Base-by-base conservation (phyloP, 139 green algal species). In the Micromonas pusilla region DNA sequence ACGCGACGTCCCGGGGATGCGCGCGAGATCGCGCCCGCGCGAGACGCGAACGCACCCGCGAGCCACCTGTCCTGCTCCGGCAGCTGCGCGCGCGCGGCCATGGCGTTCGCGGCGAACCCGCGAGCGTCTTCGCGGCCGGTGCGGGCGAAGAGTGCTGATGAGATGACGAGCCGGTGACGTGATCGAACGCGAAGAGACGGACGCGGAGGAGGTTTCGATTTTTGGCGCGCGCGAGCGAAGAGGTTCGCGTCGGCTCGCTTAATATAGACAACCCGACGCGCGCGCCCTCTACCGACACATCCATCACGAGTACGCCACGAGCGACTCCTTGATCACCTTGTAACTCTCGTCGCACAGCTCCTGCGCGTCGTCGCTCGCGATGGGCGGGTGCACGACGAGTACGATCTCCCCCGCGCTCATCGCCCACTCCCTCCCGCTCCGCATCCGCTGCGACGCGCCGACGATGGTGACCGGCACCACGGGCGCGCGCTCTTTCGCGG, bases 361-460 rank as follows among this genome's bases (percentile, higher is more conserved):
- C 34, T 84, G 62, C 0, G 84, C 70, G 52, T 86, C 45, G 2
- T 21, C 68, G 26, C 76, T 70, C 28, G 19, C 57, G 33, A 97
- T 91, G 37, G 83, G 66, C 19, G 86, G 86, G 79, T 97, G 92
- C 32, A 97, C 86, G n/a, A 95, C 80, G 70, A 97, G 89, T 13
- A 66, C 79, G 2, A 95, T 88, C 3, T 16, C 70, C 6, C 92
- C 94, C 0, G 45, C 9, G 9, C 45, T 9, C 77, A 98, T 73
- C 72, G 86, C 45, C 2, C 79, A 77, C 84, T 97, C 94, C 53
- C 86, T 81, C 1, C 87, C 87, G 66, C 86, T 92, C 36, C 90
- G 90, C 94, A 99, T 98, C 1, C 97, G 68, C 28, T 88, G 66
- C 1, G 79, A 90, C 28, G 93, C 94, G 6, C 92, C 92, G 0